Base-by-base conservation (phyloP, 2,329 filamentous ascomycete species). In the Cladosporium oxysporum region DNA sequence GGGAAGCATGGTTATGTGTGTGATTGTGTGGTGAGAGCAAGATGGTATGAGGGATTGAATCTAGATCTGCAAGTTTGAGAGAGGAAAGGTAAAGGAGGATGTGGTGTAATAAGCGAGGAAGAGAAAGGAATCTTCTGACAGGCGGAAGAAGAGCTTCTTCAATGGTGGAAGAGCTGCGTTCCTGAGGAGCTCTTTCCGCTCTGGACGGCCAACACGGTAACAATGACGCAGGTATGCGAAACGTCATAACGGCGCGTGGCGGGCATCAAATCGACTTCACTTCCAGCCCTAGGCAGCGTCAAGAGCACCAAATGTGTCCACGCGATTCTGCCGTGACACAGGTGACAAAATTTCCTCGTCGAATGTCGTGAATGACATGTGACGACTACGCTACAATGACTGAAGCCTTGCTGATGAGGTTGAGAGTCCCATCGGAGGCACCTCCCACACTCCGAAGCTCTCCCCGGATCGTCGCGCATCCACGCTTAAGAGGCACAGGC, bases 1-100 rank as follows among this genome's bases (percentile, higher is more conserved):
- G 61, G 61, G 61, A 57, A 63, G 49, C 62, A 65, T 65, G 28
- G 11, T 65, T 37, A 23, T 57, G 50, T 31, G n/a, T 55, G 50
- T 57, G 37, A 2, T 23, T 35, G 41, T 21, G 41, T 47, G 41
- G 8, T 10, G 14, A 16, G 33, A 26, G 21, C 16, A n/a, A 16
- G 29, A 28, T 31, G 29, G 23, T 21, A 21, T 23, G 41, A 47
- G 41, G n/a, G n/a, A 47, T 47, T 47, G 41, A 23, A 8, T 23
- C 11, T 5, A n/a, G 7, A n/a, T 55, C n/a, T 33, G 28, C 16
- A 10, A 33, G 52, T 28, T 12, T 55, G 33, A n/a, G 29, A 31
- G 26, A 31, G 50, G 31, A 52, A 44, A n/a, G 37, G 16, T 16
- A n/a, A 53, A 3, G 8, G 52, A 33, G 28, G 29, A 55, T 31